A percentile compares a stretch with the other conserved stretches of the same genome.
These are phyloP conservation scores for Geotrichum australiense DNA, from an alignment of 1,139 yeast species.

Conservation along the genomic window DNA sequence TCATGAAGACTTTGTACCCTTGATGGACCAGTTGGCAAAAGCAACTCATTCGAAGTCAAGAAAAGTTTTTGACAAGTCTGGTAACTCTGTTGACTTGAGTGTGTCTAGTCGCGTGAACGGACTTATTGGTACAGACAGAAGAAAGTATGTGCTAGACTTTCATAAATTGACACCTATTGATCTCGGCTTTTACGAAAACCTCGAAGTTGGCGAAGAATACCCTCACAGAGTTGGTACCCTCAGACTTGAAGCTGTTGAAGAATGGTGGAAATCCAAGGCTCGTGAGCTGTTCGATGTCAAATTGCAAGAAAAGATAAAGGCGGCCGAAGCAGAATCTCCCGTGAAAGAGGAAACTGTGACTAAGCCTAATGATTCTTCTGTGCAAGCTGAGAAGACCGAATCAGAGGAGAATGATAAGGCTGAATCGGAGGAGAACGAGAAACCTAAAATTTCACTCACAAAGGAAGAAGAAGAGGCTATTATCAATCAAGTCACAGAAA, in stretches of 20 bases:
- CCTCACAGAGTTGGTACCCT: conserved; percentile 76
- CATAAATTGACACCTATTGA: conserved; percentile 83
- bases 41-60: conserved; percentile 75
- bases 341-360: conserved; percentile 23
- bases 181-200: conserved; percentile 58
- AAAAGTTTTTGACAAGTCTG: conserved; percentile 42
- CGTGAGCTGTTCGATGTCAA: conserved; percentile 39
- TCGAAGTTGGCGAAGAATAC: conserved; percentile 50
- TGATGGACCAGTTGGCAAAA: conserved; percentile 59
- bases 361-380: too few relatives aligned
- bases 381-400: conserved; percentile 39
- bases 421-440: conserved; percentile 28
- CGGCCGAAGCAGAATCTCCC: conserved; percentile 16
- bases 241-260: conserved; percentile 83
- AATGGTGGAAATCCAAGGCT: conserved; percentile 70
- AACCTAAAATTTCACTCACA: conserved; percentile 16
- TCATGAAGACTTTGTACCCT: conserved; percentile 45
- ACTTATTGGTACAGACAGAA: conserved; percentile 74
- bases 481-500: conserved; percentile 50
- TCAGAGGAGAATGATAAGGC: conserved; percentile 36
- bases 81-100: conserved; percentile 42
- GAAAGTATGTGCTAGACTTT: conserved; percentile 77
- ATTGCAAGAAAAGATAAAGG: conserved; percentile 12
- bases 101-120: conserved; percentile 76
- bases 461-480: conserved; percentile 30